Conservation (phyloP, 148 eudicot species). For the Persicaria tinctoria region DNA sequence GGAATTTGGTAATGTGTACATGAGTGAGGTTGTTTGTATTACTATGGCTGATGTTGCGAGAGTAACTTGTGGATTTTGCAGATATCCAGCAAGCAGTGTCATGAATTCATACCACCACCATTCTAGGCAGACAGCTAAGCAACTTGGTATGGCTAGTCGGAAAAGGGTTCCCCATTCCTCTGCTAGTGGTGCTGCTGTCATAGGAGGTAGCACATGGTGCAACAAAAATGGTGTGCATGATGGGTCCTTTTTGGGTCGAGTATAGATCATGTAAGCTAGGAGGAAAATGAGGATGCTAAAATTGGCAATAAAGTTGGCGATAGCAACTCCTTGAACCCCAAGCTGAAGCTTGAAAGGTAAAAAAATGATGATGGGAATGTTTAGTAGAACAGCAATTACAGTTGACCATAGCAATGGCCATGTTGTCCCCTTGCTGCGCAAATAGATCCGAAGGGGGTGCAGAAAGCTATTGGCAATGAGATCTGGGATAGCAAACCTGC, state of each 20-base stretch:
- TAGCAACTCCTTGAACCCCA: conserved; percentile 59
- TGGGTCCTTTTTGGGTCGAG: conserved; percentile 26
- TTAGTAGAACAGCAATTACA: conserved; percentile 42
- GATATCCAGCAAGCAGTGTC: conserved; percentile 81
- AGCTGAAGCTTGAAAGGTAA: conserved; percentile 48
- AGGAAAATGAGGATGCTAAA: conserved; percentile 51
- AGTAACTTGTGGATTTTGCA: conserved; percentile 51
- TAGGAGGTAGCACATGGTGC: conserved; percentile 17
- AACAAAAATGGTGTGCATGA: conserved; percentile 26
- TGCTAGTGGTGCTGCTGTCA: conserved; percentile 23
- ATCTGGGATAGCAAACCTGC: conserved; percentile 66
- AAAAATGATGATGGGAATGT: conserved; percentile 51
- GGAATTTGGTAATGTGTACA: conserved; percentile 54
- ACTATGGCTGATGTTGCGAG: conserved; percentile 80
- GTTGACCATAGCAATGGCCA: conserved; percentile 81
- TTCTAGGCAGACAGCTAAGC: conserved; percentile 69
- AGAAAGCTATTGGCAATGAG: conserved; percentile 76
- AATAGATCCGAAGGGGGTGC: conserved; percentile 73
- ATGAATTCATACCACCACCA: conserved; percentile 98
- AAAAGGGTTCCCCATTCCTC: conserved; percentile 61
- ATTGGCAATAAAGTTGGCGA: conserved; percentile 53
- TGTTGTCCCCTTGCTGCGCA: conserved; percentile 65
- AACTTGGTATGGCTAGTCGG: conserved; percentile 63
- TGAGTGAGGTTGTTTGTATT: conserved; percentile 78
- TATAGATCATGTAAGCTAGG: conserved; percentile 33